Base-by-base conservation (phyloP, 1,139 yeast genomes). In the Debaryomyces fabryi region DNA sequence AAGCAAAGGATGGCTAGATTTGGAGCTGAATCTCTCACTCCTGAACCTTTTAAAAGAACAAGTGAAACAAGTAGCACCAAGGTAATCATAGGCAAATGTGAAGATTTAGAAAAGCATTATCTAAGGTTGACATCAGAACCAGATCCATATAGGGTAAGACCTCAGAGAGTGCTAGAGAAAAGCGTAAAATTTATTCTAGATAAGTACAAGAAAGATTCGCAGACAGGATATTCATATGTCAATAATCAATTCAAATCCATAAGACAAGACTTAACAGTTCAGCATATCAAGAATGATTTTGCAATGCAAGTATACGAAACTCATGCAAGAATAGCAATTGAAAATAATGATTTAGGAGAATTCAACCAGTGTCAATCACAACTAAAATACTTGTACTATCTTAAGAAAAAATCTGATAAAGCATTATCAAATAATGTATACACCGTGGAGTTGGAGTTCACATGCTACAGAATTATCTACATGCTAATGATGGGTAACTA, bases 291-390 rank as follows among this genome's bases (percentile, higher is more conserved):
- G 59, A 83, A 85, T 60, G 86, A 82, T 42, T 88, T 93, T 60
- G 82, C 97, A 0, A 81, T 90, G 9, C 63, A 70, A 47, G 96
- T 91, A 0, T 93, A 93, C 65, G 96, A 90, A 65, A 78, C 83
- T 2, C 96, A 93, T 65, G 96, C 96, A 6, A 79, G 91, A 44
- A 74, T 92, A n/a, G 96, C 98, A 0, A 76, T 93, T 36, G 87
- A 85, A 56, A 84, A 86, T 61, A 77, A 81, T 43, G 99, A 93
- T 65, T 68, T 92, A 56, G 98, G 98, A 6, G 99, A 93, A 63
- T 92, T 88, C 66, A 93, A 93, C 66, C 98, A 93, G 64, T 93
- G 99, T 63, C 96, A 88, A 63, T 84, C 96, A 15, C 91, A 91
- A 59, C 69, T 92, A 44, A 83, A 81, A 53, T 74, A 80, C 38